A percentile compares a stretch with the other conserved stretches of the same genome.
Evolutionary conservation across 1,139 yeast species (phyloP).

Genomic region (Nakaseomyces sp.): DNA sequence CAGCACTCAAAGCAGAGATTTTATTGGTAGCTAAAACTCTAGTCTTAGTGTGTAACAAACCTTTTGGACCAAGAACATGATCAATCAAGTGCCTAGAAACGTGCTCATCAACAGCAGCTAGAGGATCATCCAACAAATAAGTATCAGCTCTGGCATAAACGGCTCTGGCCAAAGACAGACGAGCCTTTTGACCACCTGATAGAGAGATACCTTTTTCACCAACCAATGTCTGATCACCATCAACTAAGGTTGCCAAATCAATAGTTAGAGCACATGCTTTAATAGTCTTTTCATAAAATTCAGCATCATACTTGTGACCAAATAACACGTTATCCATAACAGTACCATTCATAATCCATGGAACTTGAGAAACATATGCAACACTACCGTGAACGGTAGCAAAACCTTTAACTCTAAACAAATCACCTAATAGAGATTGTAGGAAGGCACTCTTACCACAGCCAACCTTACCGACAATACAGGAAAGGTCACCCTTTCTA

Average conservation of each 20-base stretch:
- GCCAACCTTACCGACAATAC: constrained; percentile 91
- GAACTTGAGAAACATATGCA: constrained; percentile 87
- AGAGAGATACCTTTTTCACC: constrained; percentile 96
- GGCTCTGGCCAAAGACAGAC: constrained; percentile 87
- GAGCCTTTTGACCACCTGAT: constrained; percentile 96
- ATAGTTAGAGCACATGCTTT: constrained; percentile 83
- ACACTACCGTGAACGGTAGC: constrained; percentile 68
- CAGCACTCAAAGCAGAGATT: constrained; percentile 72
- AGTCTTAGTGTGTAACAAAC: constrained; percentile 68
- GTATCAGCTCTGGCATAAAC: constrained; percentile 93
- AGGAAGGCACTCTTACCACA: constrained; percentile 84
- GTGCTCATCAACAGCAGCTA: constrained; percentile 93
- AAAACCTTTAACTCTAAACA: constrained; percentile 68
- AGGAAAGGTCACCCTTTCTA: constrained; percentile 70
- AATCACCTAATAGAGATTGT: constrained; percentile 78
- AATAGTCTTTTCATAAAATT: constrained; percentile 67
- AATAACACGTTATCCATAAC: constrained; percentile 83
- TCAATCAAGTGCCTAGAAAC: constrained; percentile 79
- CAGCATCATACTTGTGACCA: constrained; percentile 78
- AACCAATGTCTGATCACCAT: constrained; percentile 84
- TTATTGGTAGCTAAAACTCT: constrained; percentile 83
- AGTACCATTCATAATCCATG: constrained; percentile 95
- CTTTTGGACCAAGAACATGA: constrained; percentile 72
- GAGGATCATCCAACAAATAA: constrained; percentile 82
- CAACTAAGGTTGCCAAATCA: constrained; percentile 70